A percentile compares a stretch with the other conserved stretches of the same genome.
phyloP scores from a whole-genome alignment of 2,329 filamentous ascomycete species.

The Neofusicoccum sp. region DNA sequence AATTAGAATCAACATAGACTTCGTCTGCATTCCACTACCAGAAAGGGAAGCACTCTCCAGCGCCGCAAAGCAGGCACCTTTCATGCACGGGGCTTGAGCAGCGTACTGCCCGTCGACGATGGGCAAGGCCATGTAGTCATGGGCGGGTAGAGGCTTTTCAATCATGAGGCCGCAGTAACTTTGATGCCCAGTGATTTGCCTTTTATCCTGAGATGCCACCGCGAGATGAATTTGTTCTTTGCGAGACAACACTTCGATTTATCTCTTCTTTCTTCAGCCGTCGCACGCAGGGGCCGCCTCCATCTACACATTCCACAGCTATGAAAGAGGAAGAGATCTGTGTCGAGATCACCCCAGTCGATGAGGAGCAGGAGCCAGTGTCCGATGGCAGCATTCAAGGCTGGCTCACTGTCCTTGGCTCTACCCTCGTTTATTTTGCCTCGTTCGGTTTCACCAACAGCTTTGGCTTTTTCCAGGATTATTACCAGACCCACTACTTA shows the following conservation, averaged over 20 bases:
- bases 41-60: neutral
- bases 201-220: neutral
- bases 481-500: slow-evolving; percentile 30
- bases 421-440: slow-evolving; percentile 2
- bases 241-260: neutral
- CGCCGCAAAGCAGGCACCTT: neutral
- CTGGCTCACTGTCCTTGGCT: slow-evolving; percentile 7
- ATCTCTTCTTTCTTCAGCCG: neutral
- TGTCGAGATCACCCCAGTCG: neutral
- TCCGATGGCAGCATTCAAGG: slow-evolving; percentile 2
- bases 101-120: neutral
- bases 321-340: slow-evolving; percentile 6
- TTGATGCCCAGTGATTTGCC: neutral
- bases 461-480: slow-evolving; percentile 36
- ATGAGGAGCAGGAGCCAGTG: neutral
- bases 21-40: neutral
- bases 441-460: slow-evolving; percentile 16
- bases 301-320: neutral
- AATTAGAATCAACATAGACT: neutral
- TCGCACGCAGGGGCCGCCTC: too few species aligned
- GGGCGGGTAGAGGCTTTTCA: neutral
- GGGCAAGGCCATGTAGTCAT: neutral
- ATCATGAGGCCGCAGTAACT: neutral
- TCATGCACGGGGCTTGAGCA: neutral
- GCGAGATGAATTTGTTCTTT: neutral